phyloP scores from a whole-genome alignment of 163 green algal genomes.

The Scenedesmus sp. region DNA sequence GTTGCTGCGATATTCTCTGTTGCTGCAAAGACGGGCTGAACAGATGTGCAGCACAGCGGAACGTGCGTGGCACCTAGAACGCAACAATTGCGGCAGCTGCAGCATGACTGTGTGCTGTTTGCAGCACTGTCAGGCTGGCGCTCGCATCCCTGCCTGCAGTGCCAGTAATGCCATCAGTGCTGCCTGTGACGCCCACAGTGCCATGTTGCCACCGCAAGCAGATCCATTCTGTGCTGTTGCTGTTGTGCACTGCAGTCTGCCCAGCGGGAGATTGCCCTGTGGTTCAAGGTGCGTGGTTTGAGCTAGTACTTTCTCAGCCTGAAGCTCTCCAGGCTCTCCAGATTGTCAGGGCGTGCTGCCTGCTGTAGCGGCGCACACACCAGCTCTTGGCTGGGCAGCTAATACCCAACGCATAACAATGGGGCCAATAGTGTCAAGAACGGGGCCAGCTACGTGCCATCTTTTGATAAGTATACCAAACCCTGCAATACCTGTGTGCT shows the following conservation, averaged over 20 bases:
- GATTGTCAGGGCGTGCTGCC: not conserved
- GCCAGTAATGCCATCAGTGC: not conserved
- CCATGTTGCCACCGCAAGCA: not conserved
- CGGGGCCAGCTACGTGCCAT: too few species aligned
- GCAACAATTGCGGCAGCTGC: too few species aligned
- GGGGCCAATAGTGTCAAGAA: too few species aligned
- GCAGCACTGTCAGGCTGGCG: too few species aligned
- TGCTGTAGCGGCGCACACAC: not conserved
- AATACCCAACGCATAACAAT: too few species aligned
- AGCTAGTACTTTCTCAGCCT: not conserved
- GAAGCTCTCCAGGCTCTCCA: too few species aligned
- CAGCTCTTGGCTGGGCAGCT: too few species aligned
- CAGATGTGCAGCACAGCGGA: not conserved
- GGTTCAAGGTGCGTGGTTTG: constrained; percentile 72
- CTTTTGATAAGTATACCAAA: not conserved
- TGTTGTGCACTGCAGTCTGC: constrained; percentile 58
- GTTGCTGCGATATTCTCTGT: not conserved
- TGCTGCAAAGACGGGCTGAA: not conserved
- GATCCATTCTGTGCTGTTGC: not conserved
- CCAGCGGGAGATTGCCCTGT: constrained; percentile 91
- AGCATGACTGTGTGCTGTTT: too few species aligned
- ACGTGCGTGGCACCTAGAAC: not conserved
- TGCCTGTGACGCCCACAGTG: not conserved
- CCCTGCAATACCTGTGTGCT: not conserved
- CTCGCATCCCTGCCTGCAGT: too few species aligned